These are phyloP conservation scores for Huiozyma sinensis DNA, from an alignment of 805 yeast species.

Conservation along the genomic window DNA sequence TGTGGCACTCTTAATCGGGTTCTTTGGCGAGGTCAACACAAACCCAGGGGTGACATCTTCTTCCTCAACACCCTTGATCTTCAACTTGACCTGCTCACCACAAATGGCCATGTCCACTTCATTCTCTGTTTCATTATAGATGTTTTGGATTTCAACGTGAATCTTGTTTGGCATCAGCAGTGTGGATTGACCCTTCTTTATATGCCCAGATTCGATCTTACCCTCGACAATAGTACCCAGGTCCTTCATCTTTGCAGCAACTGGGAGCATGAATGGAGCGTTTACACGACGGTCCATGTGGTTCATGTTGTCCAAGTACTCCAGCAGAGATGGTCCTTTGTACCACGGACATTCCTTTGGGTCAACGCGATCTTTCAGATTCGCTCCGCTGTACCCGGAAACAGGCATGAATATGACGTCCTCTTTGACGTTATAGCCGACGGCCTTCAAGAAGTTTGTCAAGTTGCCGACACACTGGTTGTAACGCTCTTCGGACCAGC, in stretches of 20 bases:
- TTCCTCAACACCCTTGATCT: slow-evolving; percentile 92
- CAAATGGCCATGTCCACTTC: slow-evolving; percentile 84
- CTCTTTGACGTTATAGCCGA: slow-evolving; percentile 76
- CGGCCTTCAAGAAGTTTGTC: slow-evolving; percentile 65
- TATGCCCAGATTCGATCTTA: slow-evolving; percentile 91
- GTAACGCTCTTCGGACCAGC: slow-evolving; percentile 92
- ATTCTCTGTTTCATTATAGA: slow-evolving; percentile 90
- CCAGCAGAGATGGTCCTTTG: slow-evolving; percentile 82
- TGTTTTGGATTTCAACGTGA: slow-evolving; percentile 72
- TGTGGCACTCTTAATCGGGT: slow-evolving; percentile 86
- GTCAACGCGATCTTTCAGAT: slow-evolving; percentile 76
- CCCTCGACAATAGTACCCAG: slow-evolving; percentile 97
- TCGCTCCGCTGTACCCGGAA: slow-evolving; percentile 96
- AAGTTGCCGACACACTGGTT: slow-evolving; percentile 88
- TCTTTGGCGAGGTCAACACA: slow-evolving; percentile 74
- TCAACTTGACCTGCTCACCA: slow-evolving; percentile 95
- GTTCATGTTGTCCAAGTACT: slow-evolving; percentile 75
- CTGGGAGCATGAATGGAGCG: slow-evolving; percentile 96
- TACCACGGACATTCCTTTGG: slow-evolving; percentile 82
- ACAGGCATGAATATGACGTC: slow-evolving; percentile 94
- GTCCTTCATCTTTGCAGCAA: slow-evolving; percentile 90
- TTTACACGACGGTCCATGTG: slow-evolving; percentile 76
- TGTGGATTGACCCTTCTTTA: slow-evolving; percentile 66
- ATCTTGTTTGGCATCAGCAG: slow-evolving; percentile 88
- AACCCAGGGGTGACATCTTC: slow-evolving; percentile 90